Evolutionary conservation across 768 basidiomycete species (phyloP).

Genomic region (Suillus variegatus): DNA sequence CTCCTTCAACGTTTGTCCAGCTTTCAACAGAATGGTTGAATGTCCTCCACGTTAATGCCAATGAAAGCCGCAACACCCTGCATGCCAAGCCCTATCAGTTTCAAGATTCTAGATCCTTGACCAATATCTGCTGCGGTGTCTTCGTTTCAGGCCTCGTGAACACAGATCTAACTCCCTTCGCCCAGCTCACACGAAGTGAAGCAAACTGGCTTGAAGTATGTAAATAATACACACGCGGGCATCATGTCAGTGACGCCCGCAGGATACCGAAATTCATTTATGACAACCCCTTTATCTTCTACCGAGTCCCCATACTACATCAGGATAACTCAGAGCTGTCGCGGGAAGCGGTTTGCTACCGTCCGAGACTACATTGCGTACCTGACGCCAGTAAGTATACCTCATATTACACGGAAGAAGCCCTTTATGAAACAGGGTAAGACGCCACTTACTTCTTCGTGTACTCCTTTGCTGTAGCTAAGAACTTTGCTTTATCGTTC

Average conservation of each 20-base stretch:
- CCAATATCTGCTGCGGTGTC: neutral
- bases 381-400: slow-evolving; percentile 1
- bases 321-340: neutral
- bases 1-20: neutral
- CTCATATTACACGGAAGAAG: slow-evolving; percentile 9
- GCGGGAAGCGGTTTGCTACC: neutral
- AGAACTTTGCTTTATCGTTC: slow-evolving; percentile 74
- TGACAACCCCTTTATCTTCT: neutral
- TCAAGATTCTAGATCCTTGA: neutral
- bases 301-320: neutral
- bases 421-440: slow-evolving; percentile 1
- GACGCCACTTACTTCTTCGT: slow-evolving; percentile 69
- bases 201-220: neutral
- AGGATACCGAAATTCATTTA: slow-evolving; percentile 3
- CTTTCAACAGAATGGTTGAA: neutral
- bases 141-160: neutral
- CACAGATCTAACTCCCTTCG: slow-evolving; percentile 2
- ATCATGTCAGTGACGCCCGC: slow-evolving; percentile 1
- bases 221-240: slow-evolving; percentile 3
- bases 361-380: neutral
- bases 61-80: neutral
- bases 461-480: slow-evolving; percentile 77
- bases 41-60: neutral
- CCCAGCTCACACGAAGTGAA: neutral
- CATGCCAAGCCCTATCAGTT: neutral